phyloP scores from a whole-genome alignment of 768 basidiomycete species.

The Pisolithus albus region DNA sequence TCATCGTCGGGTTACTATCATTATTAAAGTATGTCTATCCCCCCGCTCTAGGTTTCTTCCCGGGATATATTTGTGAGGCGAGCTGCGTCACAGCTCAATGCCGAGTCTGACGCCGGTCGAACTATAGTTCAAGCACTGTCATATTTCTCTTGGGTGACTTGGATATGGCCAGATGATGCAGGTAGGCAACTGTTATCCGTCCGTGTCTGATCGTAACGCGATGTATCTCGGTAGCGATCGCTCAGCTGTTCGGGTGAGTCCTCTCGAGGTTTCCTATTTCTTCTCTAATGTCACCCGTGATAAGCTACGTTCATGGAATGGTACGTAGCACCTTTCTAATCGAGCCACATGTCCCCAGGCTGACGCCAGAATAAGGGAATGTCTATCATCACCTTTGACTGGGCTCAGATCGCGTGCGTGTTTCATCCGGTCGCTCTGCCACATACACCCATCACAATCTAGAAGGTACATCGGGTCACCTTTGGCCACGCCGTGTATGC shows the following conservation, averaged over 20 bases:
- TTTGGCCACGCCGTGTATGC: conserved; percentile 60
- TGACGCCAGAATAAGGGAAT: conserved; percentile 36
- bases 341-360: not conserved
- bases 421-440: conserved; percentile 5
- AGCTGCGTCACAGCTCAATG: not conserved
- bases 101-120: conserved; percentile 15
- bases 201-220: conserved; percentile 14
- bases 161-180: conserved; percentile 7
- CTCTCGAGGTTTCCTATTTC: not conserved
- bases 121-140: conserved; percentile 39
- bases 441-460: not conserved
- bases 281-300: not conserved
- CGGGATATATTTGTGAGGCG: conserved; percentile 37
- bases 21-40: not conserved
- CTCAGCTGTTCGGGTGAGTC: conserved; percentile 43
- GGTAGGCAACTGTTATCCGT: conserved; percentile 29
- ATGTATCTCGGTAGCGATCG: conserved; percentile 28
- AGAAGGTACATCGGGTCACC: conserved; percentile 36
- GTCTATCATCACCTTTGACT: conserved; percentile 75
- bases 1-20: conserved; percentile 15
- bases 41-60: conserved; percentile 32
- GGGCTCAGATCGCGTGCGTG: conserved; percentile 54
- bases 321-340: conserved; percentile 19
- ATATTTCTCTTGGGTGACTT: conserved; percentile 36
- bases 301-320: conserved; percentile 38